Percentiles rank a stretch among this genome's conserved stretches.
phyloP scores from a whole-genome alignment of 495 filamentous ascomycete genomes.

The Penicillium bovifimosum region DNA sequence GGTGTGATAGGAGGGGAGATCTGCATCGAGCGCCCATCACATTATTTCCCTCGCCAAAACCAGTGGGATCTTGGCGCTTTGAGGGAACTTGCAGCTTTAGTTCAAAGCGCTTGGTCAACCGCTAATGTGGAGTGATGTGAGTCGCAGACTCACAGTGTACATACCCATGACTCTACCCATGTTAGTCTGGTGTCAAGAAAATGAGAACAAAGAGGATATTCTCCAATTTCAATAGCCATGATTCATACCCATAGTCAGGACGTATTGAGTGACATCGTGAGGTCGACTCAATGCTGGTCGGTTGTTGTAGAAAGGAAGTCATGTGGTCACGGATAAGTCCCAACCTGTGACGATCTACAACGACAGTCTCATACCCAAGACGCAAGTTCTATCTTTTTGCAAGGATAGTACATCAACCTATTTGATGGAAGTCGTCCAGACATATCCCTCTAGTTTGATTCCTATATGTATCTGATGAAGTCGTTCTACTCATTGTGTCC shows the following conservation, averaged over 20 bases:
- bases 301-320: conserved; percentile 6
- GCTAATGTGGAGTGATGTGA: conserved; percentile 12
- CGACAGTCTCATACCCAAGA: neutral
- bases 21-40: conserved; percentile 30
- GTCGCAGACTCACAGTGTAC: conserved; percentile 10
- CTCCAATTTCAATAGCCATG: too few species aligned
- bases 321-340: neutral
- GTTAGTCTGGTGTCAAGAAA: neutral
- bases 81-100: conserved; percentile 5
- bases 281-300: neutral
- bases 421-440: neutral
- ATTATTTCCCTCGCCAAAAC: conserved; percentile 6
- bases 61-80: neutral
- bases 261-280: neutral
- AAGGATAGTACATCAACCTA: neutral
- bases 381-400: neutral
- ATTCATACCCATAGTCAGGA: neutral
- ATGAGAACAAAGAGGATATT: neutral
- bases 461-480: neutral
- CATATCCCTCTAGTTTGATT: neutral
- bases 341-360: neutral
- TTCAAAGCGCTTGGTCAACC: conserved; percentile 13
- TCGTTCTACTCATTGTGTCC: neutral
- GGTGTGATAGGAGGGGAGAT: conserved; percentile 34
- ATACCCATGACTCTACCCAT: conserved; percentile 2